Percentiles rank a stretch among this genome's conserved stretches.
Evolutionary conservation across 225 moss, liverwort and hornwort species (phyloP).

Genomic region (Polytrichum commune): DNA sequence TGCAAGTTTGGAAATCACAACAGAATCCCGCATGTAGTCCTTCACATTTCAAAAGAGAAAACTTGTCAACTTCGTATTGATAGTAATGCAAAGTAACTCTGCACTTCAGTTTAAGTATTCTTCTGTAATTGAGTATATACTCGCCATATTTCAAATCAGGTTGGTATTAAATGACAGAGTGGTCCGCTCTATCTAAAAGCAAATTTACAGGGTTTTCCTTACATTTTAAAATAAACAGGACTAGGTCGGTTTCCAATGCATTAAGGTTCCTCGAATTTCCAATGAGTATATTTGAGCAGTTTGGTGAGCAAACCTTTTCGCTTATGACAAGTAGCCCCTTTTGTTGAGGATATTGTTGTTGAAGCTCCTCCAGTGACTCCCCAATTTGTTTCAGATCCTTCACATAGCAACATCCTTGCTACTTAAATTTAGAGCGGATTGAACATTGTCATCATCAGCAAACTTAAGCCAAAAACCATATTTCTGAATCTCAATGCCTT

Average conservation of each 20-base stretch:
- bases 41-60: slow-evolving; percentile 20
- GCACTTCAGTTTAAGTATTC: not conserved
- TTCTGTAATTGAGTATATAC: not conserved
- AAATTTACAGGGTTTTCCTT: not conserved
- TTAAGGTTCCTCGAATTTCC: not conserved
- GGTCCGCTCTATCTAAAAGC: not conserved
- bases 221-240: no score
- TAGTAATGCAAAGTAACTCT: no score
- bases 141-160: not conserved
- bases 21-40: slow-evolving; percentile 59
- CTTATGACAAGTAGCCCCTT: slow-evolving; percentile 63
- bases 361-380: slow-evolving; percentile 40
- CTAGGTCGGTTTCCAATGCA: not conserved
- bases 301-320: slow-evolving; percentile 66
- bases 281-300: no score
- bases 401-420: not conserved
- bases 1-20: slow-evolving; percentile 28
- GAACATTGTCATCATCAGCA: not conserved
- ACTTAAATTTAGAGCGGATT: not conserved
- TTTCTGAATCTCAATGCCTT: not conserved
- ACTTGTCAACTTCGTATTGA: not conserved
- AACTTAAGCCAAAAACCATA: not conserved
- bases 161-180: not conserved
- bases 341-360: slow-evolving; percentile 34
- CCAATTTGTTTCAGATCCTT: slow-evolving; percentile 64